phyloP scores from a whole-genome alignment of 2,329 filamentous ascomycete genomes.

The Alternaria sp. region DNA sequence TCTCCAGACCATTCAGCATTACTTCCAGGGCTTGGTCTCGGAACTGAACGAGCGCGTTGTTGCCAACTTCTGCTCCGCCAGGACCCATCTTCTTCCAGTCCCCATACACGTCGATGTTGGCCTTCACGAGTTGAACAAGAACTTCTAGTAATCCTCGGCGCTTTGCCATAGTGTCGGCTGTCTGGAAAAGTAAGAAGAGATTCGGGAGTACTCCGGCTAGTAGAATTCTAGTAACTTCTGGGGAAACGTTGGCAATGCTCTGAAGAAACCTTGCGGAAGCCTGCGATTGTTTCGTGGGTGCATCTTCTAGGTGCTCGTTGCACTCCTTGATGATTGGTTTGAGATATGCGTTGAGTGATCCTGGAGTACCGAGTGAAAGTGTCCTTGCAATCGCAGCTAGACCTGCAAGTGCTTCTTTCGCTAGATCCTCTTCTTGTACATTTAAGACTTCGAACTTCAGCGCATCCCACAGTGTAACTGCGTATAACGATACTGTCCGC shows the following conservation, averaged over 20 bases:
- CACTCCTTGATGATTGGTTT: conserved; percentile 71
- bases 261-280: conserved; percentile 69
- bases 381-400: conserved; percentile 64
- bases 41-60: conserved; percentile 53
- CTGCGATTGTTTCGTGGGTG: conserved; percentile 73
- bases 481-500: conserved; percentile 67
- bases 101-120: conserved; percentile 66
- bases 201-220: conserved; percentile 65
- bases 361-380: conserved; percentile 60
- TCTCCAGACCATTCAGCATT: conserved; percentile 54
- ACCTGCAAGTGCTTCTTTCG: conserved; percentile 64
- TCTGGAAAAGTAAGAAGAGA: conserved; percentile 67
- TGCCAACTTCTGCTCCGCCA: conserved; percentile 37
- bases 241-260: conserved; percentile 64
- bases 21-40: conserved; percentile 53
- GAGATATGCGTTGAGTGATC: conserved; percentile 63
- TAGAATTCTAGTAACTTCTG: conserved; percentile 63
- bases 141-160: conserved; percentile 69
- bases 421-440: conserved; percentile 71
- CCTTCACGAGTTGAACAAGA: conserved; percentile 64
- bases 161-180: conserved; percentile 68
- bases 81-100: conserved; percentile 60
- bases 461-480: conserved; percentile 72
- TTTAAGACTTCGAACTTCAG: conserved; percentile 75
- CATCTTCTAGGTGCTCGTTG: conserved; percentile 72